Evolutionary conservation across 257 asterid species (phyloP).

Genomic region (Jacaranda mimosifolia): DNA sequence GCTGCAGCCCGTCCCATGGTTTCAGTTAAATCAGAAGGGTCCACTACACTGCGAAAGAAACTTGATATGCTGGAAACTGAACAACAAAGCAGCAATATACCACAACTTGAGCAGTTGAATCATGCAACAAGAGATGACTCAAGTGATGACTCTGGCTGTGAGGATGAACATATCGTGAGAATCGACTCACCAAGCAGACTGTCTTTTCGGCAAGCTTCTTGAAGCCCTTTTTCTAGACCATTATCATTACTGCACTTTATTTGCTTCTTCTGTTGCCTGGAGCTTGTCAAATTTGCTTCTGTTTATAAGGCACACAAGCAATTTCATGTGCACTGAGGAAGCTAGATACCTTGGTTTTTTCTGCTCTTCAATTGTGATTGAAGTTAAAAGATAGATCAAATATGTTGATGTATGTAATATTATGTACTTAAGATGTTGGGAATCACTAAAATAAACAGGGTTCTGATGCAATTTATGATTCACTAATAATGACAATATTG

Average conservation of each 20-base stretch:
- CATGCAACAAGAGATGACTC: conserved; percentile 50
- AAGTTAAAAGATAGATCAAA: not conserved
- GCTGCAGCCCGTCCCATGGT: conserved; percentile 43
- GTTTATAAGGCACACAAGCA: not conserved
- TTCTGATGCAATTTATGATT: not conserved
- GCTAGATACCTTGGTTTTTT: not conserved
- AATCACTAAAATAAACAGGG: not conserved
- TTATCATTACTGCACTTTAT: not conserved
- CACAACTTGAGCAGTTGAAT: conserved; percentile 36
- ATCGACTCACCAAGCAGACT: conserved; percentile 84
- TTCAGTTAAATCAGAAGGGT: conserved; percentile 80
- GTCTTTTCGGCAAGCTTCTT: conserved; percentile 59
- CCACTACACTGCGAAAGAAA: conserved; percentile 56
- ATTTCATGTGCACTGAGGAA: not conserved
- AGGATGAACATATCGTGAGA: conserved; percentile 79
- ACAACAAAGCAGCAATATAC: conserved; percentile 20
- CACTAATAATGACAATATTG: no score
- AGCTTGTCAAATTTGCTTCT: not conserved
- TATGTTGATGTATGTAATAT: not conserved
- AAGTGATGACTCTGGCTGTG: conserved; percentile 88
- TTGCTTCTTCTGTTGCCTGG: not conserved
- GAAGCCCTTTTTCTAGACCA: conserved; percentile 15
- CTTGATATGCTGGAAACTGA: conserved; percentile 42
- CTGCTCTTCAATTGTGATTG: not conserved
- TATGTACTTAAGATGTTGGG: not conserved